Evolutionary conservation across 225 moss, liverwort and hornwort species (phyloP), one percentile per base, ranked within the genome.

Genomic region (Bryoerythrophyllum caledonicum): DNA sequence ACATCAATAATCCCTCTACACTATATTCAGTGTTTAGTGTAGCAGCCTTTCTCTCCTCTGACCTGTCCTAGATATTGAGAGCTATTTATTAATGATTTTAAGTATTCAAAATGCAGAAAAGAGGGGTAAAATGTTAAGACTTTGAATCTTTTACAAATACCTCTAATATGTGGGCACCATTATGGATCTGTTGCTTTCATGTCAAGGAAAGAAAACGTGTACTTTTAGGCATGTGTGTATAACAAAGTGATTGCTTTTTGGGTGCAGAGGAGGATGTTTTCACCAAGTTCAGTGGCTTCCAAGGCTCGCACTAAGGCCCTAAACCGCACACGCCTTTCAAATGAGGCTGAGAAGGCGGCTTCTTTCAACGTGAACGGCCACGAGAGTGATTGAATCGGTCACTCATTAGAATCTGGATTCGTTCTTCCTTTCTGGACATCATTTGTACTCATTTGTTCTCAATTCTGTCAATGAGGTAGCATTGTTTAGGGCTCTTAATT

Each of bases 271-370:
- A 76, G 40, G 76, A 41, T 81, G n/a, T 84, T 55, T 66, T 86
- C 83, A 27, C 81, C 81, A 51, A 86, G 84, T 70, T 86, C 86
- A 20, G 5, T 60, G 32, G 73, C 70, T 57, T 78, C 78, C 35
- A 86, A 81, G 73, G 61, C 78, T 51, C 83, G 86, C 73, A 81
- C 83, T 2, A 79, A 84, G 73, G 40, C 76, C 8, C 41, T 78
- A 66, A 86, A 79, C 56, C 76, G 81, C 61, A 65, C 72, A 19
- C 81, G 83, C 21, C 73, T 86, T 73, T 78, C 72, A 32, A 78
- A 61, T 14, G 76, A 84, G 81, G 70, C 34, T 7, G 52, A 63
- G 57, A 81, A 81, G 73, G 70, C 69, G 17, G 41, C 66, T 62
- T 78, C 76, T 56, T 86, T 78, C 28, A 65, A 70, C 44, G 70